Evolutionary conservation across 495 filamentous ascomycete genomes (phyloP), one percentile per base, ranked within the genome.

Genomic region (Xylaria flabelliformis): DNA sequence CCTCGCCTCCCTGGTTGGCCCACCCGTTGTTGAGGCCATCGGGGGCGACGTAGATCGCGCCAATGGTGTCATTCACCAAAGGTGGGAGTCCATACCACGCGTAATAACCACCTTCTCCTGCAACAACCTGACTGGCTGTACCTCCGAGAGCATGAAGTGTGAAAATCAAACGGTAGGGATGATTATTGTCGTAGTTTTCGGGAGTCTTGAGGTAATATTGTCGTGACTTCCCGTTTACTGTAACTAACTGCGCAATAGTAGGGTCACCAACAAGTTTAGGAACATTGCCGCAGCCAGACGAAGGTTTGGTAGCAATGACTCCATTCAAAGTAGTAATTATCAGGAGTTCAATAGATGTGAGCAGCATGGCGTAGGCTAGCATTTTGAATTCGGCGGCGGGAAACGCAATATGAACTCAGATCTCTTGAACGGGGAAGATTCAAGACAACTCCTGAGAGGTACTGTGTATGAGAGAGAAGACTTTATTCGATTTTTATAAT

Each of bases 11-110:
- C 2, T 62, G 71, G 75, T 86, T 86, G n/a, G 42, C 80, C 84
- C 83, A 86, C 15, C 83, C 83, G 59, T 80, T 80, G 64, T 81
- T 76, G 53, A 83, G 74, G 19, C 83, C 83, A 42, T 86, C 73
- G 24, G 84, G 84, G 6, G 79, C 75, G 17, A 87, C 78, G 46
- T 79, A 83, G 44, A 85, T 83, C 41, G 82, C 80, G 44, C 71
- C 76, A 10, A 41, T 21, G 26, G 65, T 72, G 69, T 82, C 76
- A 73, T 81, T 80, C 19, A 77, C 78, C 9, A 83, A 77, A 7
- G 72, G 41, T 13, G 78, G 77, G 3, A 85, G 74, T 36, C 83
- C 82, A 70, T 86, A 85, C 63, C 75, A 85, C 12, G 77, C 73
- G 26, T 76, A 39, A 65, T 78, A 77, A 19, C 77, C 75, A 26